These are phyloP conservation scores for Apiospora aurea DNA, from an alignment of 2,329 filamentous ascomycete species.

Conservation along the genomic window DNA sequence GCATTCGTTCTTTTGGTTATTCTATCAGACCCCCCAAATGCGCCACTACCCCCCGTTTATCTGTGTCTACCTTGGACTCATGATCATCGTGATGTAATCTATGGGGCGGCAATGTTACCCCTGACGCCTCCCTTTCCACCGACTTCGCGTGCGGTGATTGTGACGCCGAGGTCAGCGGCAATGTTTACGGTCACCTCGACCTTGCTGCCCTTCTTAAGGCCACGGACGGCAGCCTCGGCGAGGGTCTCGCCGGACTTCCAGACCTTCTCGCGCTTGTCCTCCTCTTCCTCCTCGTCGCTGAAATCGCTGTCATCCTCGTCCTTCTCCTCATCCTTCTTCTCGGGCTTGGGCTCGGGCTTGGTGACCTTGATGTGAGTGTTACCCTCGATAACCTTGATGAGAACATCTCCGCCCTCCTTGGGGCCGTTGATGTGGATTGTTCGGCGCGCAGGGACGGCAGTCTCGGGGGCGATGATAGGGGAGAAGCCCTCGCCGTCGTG, in stretches of 20 bases:
- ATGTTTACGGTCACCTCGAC: conserved; percentile 95
- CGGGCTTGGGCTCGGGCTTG: conserved; percentile 81
- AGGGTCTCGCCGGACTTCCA: conserved; percentile 88
- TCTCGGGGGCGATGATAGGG: conserved; percentile 86
- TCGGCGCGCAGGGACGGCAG: conserved; percentile 86
- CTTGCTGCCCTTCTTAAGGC: conserved; percentile 86
- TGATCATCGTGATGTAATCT: conserved; percentile 24
- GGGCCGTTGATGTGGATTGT: conserved; percentile 80
- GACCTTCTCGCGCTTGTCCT: conserved; percentile 87
- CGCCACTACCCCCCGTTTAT: conserved; percentile 13
- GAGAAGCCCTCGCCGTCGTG: conserved; percentile 72
- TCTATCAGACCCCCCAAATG: conserved; percentile 10
- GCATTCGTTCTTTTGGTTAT: conserved; percentile 17
- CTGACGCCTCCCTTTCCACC: conserved; percentile 86
- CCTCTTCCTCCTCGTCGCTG: conserved; percentile 76
- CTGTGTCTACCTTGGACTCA: conserved; percentile 20
- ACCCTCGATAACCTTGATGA: conserved; percentile 89
- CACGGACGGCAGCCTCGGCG: conserved; percentile 85
- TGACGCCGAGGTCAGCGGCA: conserved; percentile 78
- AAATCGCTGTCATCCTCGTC: conserved; percentile 73
- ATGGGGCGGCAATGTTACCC: conserved; percentile 56
- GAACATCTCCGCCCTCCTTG: conserved; percentile 83
- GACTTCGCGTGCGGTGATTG: conserved; percentile 83
- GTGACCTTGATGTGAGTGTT: conserved; percentile 91
- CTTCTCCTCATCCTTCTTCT: conserved; percentile 65